A percentile compares a stretch with the other conserved stretches of the same genome.
Evolutionary conservation across 2,329 filamentous ascomycete species (phyloP).

Genomic region (Raffaelea ambrosiae): DNA sequence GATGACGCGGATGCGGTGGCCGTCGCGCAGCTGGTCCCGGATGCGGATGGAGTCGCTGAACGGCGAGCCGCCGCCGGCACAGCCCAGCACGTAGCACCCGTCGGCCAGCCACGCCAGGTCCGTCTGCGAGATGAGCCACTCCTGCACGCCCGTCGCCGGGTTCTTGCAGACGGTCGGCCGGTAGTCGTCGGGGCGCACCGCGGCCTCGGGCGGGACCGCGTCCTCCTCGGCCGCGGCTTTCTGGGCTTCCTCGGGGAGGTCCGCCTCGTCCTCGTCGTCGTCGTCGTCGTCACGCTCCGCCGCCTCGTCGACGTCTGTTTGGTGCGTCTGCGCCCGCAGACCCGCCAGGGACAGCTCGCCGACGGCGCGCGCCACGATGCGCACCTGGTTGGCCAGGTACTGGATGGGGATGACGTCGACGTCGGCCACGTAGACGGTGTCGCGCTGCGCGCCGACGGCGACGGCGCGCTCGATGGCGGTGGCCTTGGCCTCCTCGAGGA

Average conservation of each 20-base stretch:
- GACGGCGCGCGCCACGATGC: too few species aligned
- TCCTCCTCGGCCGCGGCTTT: conserved; percentile 26
- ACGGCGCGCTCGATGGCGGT: background rate
- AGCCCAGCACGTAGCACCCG: conserved; percentile 54
- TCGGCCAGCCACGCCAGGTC: conserved; percentile 48
- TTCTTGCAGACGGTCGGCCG: too few species aligned
- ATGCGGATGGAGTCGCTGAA: conserved; percentile 43
- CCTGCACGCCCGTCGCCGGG: too few species aligned
- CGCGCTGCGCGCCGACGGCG: too few species aligned
- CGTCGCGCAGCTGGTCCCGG: conserved; percentile 39
- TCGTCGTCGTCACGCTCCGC: conserved; percentile 17
- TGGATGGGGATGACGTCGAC: background rate
- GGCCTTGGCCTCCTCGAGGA: background rate
- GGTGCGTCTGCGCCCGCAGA: too few species aligned
- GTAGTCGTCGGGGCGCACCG: too few species aligned
- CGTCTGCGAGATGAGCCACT: conserved; percentile 50
- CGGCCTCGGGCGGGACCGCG: too few species aligned
- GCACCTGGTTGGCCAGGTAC: too few species aligned
- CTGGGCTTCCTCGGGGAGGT: conserved; percentile 23
- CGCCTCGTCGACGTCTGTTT: too few species aligned
- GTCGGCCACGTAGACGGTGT: background rate
- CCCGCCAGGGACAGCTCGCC: too few species aligned
- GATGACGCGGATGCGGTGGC: conserved; percentile 42
- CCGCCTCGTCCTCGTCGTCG: conserved; percentile 32
- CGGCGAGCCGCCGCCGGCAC: conserved; percentile 50